Conservation (phyloP, 225 moss, liverwort and hornwort genomes). For the Asterella californica region DNA sequence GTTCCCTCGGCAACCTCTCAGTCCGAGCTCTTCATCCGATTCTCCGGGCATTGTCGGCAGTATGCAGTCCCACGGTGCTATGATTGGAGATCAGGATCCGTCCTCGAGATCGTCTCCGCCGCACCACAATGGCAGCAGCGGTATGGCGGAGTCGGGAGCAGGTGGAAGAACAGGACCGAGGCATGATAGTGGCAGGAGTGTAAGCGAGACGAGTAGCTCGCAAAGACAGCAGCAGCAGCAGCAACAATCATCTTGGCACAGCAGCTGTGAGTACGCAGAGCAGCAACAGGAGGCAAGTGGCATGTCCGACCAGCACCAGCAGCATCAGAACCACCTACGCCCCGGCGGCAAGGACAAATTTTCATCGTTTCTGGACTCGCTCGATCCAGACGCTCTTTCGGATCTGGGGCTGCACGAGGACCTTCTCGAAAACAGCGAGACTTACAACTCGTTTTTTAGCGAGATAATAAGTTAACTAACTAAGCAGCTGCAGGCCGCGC, state of each 20-base stretch:
- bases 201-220: conserved; percentile 4
- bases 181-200: conserved; percentile 4
- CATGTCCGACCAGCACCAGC: conserved; percentile 16
- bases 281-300: conserved; percentile 11
- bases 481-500: not conserved
- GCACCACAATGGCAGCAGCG: conserved; percentile 14
- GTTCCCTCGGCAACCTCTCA: conserved; percentile 28
- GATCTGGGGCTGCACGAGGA: conserved; percentile 43
- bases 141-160: conserved; percentile 12
- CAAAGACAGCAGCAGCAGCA: conserved; percentile 14
- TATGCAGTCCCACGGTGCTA: not conserved
- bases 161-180: conserved; percentile 1
- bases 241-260: conserved; percentile 20
- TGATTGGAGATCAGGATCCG: conserved; percentile 15
- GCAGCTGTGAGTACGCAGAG: conserved; percentile 8
- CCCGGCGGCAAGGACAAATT: conserved; percentile 30
- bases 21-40: conserved; percentile 34
- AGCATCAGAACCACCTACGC: conserved; percentile 14
- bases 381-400: conserved; percentile 44
- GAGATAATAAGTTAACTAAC: conserved; percentile 36
- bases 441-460: conserved; percentile 43
- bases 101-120: conserved; percentile 20
- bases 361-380: conserved; percentile 38
- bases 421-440: conserved; percentile 43
- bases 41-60: conserved; percentile 14